Evolutionary conservation across 148 eudicot genomes (phyloP).

Genomic region (Pouteria glomerata): DNA sequence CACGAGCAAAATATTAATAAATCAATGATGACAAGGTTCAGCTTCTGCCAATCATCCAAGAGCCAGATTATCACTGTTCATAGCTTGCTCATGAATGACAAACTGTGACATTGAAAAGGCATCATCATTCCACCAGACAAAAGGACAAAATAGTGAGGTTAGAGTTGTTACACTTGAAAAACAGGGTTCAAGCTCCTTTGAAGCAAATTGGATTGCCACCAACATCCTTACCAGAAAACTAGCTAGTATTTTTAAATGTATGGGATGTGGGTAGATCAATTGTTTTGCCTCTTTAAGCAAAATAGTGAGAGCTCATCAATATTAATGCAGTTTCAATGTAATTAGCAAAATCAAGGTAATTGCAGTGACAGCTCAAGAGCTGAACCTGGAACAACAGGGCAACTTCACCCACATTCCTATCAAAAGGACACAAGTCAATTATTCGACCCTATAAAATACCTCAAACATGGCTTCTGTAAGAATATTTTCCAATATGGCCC

Average conservation of each 20-base stretch:
- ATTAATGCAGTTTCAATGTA: background rate
- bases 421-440: background rate
- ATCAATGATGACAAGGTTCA: background rate
- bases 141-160: background rate
- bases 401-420: conserved; percentile 5
- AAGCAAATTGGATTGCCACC: background rate
- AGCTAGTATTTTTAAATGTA: background rate
- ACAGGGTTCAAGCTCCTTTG: background rate
- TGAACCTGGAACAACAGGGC: background rate
- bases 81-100: background rate
- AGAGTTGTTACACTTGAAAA: background rate
- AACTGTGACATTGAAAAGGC: too few species aligned
- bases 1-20: background rate
- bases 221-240: background rate
- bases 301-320: background rate
- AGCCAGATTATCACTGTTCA: background rate
- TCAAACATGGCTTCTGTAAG: conserved; percentile 66
- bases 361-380: background rate
- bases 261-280: background rate
- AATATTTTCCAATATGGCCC: conserved; percentile 54
- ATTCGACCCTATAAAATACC: conserved; percentile 24
- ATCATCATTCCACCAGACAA: background rate
- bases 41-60: background rate
- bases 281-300: background rate
- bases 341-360: conserved; percentile 5